Percentiles rank a stretch among this genome's conserved stretches.
phyloP scores from a whole-genome alignment of 2,329 filamentous ascomycete species.

The Hymenoscyphus scutula region DNA sequence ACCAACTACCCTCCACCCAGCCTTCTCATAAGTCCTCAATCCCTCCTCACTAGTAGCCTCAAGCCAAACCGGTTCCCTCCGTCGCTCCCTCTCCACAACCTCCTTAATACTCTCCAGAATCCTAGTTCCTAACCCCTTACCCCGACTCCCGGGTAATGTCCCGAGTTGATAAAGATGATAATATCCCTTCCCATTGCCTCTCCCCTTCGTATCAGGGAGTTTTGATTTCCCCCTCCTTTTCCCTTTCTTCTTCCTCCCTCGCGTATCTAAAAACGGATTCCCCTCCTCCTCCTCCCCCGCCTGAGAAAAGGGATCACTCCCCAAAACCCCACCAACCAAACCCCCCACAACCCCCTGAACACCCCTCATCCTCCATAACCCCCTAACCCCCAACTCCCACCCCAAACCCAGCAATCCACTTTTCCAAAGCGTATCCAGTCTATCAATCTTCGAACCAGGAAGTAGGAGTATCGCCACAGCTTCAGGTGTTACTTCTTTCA shows the following conservation, averaged over 20 bases:
- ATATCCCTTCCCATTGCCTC: not conserved
- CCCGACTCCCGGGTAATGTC: not conserved
- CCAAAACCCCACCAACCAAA: not conserved
- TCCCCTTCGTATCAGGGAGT: too few relatives aligned
- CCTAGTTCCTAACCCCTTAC: not conserved
- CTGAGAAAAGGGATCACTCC: not conserved
- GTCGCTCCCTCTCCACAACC: not conserved
- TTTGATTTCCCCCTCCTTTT: not conserved
- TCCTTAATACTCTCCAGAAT: not conserved
- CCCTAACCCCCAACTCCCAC: not conserved
- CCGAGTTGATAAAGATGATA: slow-evolving; percentile 4
- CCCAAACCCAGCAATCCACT: not conserved
- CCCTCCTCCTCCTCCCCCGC: too few relatives aligned
- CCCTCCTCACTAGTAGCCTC: slow-evolving; percentile 5
- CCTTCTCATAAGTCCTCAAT: not conserved
- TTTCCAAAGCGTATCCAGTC: not conserved
- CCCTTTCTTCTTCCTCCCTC: too few relatives aligned
- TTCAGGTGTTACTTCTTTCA: not conserved
- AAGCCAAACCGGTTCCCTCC: not conserved
- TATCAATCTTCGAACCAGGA: not conserved
- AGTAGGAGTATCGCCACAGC: not conserved
- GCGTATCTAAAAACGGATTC: not conserved
- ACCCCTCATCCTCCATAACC: not conserved
- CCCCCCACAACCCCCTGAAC: not conserved
- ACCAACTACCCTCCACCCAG: not conserved